These are phyloP conservation scores for Lactarius indigo DNA, from an alignment of 768 basidiomycete species.

Conservation along the genomic window DNA sequence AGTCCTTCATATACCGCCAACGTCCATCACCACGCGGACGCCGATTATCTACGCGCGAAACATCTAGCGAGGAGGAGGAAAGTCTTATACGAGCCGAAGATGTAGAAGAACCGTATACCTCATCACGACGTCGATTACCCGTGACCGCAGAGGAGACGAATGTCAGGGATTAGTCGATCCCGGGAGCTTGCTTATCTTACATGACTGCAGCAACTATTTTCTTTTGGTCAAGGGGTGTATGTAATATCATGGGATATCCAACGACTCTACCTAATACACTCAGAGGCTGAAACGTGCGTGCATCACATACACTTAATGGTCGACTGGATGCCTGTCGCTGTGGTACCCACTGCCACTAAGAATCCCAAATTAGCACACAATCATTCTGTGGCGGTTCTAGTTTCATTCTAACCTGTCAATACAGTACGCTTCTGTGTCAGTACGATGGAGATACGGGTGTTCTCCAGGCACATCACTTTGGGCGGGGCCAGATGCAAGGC, in stretches of 20 bases:
- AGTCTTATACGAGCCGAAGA: conserved; percentile 18
- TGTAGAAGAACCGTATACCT: conserved; percentile 21
- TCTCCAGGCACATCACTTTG: no score
- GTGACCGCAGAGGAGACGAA: conserved; percentile 16
- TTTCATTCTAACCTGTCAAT: not conserved
- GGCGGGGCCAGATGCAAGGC: no score
- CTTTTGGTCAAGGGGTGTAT: not conserved
- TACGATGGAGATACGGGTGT: not conserved
- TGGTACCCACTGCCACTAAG: not conserved
- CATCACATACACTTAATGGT: not conserved
- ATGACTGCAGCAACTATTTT: not conserved
- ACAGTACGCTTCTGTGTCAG: not conserved
- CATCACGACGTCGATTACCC: conserved; percentile 23
- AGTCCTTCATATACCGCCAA: conserved; percentile 74
- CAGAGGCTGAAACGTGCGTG: not conserved
- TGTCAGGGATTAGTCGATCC: conserved; percentile 8
- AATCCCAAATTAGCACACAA: not conserved
- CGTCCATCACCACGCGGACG: conserved; percentile 33
- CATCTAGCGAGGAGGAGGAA: conserved; percentile 32
- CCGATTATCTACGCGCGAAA: conserved; percentile 25
- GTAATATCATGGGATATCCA: not conserved
- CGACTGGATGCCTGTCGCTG: not conserved
- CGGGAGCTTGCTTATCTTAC: not conserved
- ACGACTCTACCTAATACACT: not conserved
- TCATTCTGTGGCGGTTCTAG: not conserved